A percentile compares a stretch with the other conserved stretches of the same genome.
These are phyloP conservation scores for Xylariaceae sp. DNA, from an alignment of 2,329 filamentous ascomycete genomes.

Conservation along the genomic window DNA sequence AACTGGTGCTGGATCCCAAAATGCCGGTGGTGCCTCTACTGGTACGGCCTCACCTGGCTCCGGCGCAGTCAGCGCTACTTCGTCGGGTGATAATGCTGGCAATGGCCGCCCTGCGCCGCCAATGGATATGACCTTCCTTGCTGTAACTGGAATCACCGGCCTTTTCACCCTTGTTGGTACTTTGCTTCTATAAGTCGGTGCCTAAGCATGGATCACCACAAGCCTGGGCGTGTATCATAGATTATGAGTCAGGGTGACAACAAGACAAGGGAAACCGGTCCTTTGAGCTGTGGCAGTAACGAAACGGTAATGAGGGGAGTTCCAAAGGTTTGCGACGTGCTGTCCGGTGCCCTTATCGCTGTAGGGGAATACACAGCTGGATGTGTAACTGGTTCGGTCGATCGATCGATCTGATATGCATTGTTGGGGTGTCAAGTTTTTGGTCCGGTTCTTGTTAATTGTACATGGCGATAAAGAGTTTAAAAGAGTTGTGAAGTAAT, in stretches of 20 bases:
- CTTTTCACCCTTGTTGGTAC: conserved; percentile 39
- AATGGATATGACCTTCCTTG: conserved; percentile 38
- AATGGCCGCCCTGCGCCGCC: conserved; percentile 32
- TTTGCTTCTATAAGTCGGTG: conserved; percentile 36
- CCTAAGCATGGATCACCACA: not conserved
- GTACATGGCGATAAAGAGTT: conserved; percentile 1
- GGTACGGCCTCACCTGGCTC: conserved; percentile 39
- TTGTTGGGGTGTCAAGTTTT: conserved; percentile 12
- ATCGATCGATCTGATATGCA: conserved; percentile 16
- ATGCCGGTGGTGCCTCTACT: conserved; percentile 45
- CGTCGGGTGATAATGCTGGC: conserved; percentile 34
- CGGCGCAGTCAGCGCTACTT: conserved; percentile 36
- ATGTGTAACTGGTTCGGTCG: conserved; percentile 13
- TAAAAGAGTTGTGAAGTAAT: conserved; percentile 9
- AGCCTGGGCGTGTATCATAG: not conserved
- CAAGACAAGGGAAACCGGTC: not conserved
- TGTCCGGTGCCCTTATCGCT: conserved; percentile 2
- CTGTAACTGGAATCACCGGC: conserved; percentile 35
- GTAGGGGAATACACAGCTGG: conserved; percentile 9
- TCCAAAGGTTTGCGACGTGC: conserved; percentile 4
- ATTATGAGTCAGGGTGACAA: conserved; percentile 8
- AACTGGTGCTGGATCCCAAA: conserved; percentile 51
- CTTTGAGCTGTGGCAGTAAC: conserved; percentile 8
- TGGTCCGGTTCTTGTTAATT: conserved; percentile 3
- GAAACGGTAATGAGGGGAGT: conserved; percentile 2